A percentile compares a stretch with the other conserved stretches of the same genome.
phyloP scores from a whole-genome alignment of 2,329 filamentous ascomycete species.

The Acrocalymma vagum region DNA sequence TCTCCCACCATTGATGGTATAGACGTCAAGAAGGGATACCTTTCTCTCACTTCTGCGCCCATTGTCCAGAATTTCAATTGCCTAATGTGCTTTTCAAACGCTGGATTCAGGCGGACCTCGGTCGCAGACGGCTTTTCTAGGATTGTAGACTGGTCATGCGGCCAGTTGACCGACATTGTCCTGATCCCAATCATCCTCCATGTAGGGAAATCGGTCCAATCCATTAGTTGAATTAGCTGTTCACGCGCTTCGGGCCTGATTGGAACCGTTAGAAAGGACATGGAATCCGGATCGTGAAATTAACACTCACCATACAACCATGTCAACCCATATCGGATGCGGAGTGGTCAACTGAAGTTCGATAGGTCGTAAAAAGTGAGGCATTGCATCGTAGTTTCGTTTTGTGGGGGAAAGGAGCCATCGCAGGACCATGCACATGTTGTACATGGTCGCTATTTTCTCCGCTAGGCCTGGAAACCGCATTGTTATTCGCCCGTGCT shows the following conservation, averaged over 20 bases:
- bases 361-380: conserved; percentile 9
- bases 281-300: too few species aligned
- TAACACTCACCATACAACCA: too few species aligned
- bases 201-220: conserved; percentile 9
- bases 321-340: conserved; percentile 13
- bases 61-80: too few species aligned
- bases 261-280: too few species aligned
- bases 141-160: conserved; percentile 4
- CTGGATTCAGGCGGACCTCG: too few species aligned
- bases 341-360: conserved; percentile 10
- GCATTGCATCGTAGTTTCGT: conserved; percentile 17
- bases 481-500: conserved; percentile 15
- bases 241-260: too few species aligned
- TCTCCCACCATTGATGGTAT: too few species aligned
- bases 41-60: too few species aligned
- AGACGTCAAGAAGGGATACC: too few species aligned
- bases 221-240: too few species aligned
- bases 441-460: conserved; percentile 14
- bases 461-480: conserved; percentile 3
- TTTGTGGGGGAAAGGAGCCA: conserved; percentile 18
- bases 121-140: conserved; percentile 1
- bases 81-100: too few species aligned
- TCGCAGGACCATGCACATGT: conserved; percentile 8
- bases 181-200: conserved; percentile 4
- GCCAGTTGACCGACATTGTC: conserved; percentile 13